Percentiles rank a stretch among this genome's conserved stretches.
These are phyloP conservation scores for Tillandsia leiboldiana DNA, from an alignment of 176 grass and related monocot species.

Conservation along the genomic window DNA sequence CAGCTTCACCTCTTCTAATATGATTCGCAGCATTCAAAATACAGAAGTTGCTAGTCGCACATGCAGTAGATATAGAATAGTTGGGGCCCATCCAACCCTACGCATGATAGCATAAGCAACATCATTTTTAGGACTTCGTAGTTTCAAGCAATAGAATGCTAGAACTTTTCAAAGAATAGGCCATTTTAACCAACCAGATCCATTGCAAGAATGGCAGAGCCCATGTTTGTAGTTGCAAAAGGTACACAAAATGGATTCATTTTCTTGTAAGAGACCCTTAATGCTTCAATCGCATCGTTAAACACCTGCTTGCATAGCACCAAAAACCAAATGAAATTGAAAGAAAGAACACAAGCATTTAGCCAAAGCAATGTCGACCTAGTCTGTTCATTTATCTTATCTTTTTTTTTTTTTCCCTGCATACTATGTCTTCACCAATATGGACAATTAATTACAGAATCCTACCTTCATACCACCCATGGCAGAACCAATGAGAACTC, in stretches of 20 bases:
- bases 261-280: constrained; percentile 97
- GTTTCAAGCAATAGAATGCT: constrained; percentile 6
- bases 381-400: not conserved
- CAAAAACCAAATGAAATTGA: constrained; percentile 14
- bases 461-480: constrained; percentile 98
- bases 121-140: constrained; percentile 7
- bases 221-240: constrained; percentile 99
- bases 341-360: constrained; percentile 4
- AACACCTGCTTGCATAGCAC: constrained; percentile 58
- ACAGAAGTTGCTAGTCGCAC: constrained; percentile 99
- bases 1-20: constrained; percentile 89
- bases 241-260: constrained; percentile 99
- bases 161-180: not conserved
- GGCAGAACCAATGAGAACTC: constrained; percentile 93
- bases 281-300: constrained; percentile 92
- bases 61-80: constrained; percentile 98
- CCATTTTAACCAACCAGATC: constrained; percentile 60
- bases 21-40: constrained; percentile 97
- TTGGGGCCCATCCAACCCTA: constrained; percentile 99
- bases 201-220: constrained; percentile 98
- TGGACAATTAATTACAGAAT: not conserved
- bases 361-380: constrained; percentile 1
- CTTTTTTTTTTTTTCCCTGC: not conserved
- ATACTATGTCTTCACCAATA: not conserved
- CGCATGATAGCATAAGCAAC: constrained; percentile 19